A percentile compares a stretch with the other conserved stretches of the same genome.
Conservation (phyloP, 306 rosid genomes). For the Glycine latifolia region DNA sequence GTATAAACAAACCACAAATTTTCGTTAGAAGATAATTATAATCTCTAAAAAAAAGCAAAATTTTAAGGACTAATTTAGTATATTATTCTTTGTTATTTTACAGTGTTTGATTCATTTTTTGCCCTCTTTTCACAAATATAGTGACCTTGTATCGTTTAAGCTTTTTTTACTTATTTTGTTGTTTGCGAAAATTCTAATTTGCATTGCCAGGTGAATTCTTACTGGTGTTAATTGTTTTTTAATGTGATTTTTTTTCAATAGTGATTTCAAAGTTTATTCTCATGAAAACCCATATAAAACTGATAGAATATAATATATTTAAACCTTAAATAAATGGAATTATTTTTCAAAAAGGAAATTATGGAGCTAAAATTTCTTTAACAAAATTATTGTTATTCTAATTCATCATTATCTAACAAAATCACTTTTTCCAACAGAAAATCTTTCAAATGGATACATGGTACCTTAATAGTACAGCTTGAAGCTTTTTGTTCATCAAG, state of each 20-base stretch:
- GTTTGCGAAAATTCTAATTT: background rate
- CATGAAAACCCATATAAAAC: background rate
- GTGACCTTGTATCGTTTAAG: background rate
- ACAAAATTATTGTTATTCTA: background rate
- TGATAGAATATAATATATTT: background rate
- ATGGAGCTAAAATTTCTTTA: background rate
- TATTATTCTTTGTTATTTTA: background rate
- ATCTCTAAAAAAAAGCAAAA: no score
- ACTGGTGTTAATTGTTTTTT: no score
- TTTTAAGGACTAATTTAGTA: no score
- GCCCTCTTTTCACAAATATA: background rate
- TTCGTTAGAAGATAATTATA: no score
- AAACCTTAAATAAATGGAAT: background rate
- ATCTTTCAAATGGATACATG: constrained; percentile 8
- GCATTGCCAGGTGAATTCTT: background rate
- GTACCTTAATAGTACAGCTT: background rate
- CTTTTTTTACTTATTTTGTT: background rate
- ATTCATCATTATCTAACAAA: background rate
- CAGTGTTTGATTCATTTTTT: background rate
- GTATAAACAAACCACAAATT: no score
- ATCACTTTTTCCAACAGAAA: background rate
- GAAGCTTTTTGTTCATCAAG: constrained; percentile 11
- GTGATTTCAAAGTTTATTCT: background rate
- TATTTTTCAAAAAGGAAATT: background rate
- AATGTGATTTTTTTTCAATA: no score